These are phyloP conservation scores for Anthostomella pinea DNA, from an alignment of 2,329 filamentous ascomycete genomes.

Conservation along the genomic window DNA sequence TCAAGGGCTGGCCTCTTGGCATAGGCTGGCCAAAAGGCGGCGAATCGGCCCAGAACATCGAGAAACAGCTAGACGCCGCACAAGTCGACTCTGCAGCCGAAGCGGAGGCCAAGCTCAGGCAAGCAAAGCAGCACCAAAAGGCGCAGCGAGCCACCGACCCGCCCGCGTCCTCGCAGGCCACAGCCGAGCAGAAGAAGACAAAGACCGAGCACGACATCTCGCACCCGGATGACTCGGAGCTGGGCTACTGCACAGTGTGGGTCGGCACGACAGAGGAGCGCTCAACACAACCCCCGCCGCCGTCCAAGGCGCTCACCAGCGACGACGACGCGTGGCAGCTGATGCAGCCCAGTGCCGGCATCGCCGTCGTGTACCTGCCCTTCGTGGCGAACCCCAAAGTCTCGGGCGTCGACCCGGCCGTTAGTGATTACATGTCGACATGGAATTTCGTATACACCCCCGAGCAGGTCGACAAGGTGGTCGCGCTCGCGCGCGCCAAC, in stretches of 20 bases:
- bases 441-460: slow-evolving; percentile 98
- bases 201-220: slow-evolving; percentile 40
- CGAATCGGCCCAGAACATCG: slow-evolving; percentile 57
- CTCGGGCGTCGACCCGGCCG: slow-evolving; percentile 76
- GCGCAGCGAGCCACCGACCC: slow-evolving; percentile 37
- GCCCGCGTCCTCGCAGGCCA: slow-evolving; percentile 10
- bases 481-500: slow-evolving; percentile 79
- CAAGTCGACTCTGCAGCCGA: slow-evolving; percentile 59
- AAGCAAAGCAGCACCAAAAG: slow-evolving; percentile 46
- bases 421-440: slow-evolving; percentile 83
- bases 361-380: slow-evolving; percentile 87
- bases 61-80: slow-evolving; percentile 65
- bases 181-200: slow-evolving; percentile 15
- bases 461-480: slow-evolving; percentile 82
- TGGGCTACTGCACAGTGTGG: slow-evolving; percentile 95
- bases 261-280: slow-evolving; percentile 80
- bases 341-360: slow-evolving; percentile 74
- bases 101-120: slow-evolving; percentile 59
- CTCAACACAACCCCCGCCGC: slow-evolving; percentile 50
- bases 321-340: slow-evolving; percentile 60
- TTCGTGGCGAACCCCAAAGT: slow-evolving; percentile 80
- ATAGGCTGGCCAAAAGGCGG: slow-evolving; percentile 81
- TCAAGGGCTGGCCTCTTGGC: slow-evolving; percentile 93
- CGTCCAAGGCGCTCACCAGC: slow-evolving; percentile 55
- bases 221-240: slow-evolving; percentile 51